A percentile compares a stretch with the other conserved stretches of the same genome.
Conservation (phyloP, 441 rosid genomes). For the Manihot esculenta region DNA sequence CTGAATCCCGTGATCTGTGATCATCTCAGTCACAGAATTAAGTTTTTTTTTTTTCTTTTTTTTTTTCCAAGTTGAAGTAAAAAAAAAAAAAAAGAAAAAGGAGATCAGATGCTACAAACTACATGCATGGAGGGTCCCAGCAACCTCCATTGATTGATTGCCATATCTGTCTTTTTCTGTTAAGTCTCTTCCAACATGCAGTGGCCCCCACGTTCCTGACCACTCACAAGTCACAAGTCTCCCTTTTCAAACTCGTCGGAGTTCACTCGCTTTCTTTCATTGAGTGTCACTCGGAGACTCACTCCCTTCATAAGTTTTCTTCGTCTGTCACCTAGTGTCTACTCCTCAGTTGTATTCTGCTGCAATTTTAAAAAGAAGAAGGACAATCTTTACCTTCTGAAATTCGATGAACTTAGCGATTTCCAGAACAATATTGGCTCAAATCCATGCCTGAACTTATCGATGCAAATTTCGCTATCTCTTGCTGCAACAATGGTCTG, state of each 20-base stretch:
- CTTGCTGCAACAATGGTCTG: constrained; percentile 39
- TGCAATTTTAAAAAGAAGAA: too few species aligned
- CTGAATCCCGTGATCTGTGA: not conserved
- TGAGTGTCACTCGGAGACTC: constrained; percentile 13
- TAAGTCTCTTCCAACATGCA: constrained; percentile 26
- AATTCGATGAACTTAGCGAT: not conserved
- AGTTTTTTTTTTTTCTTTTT: not conserved
- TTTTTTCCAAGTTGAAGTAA: too few species aligned
- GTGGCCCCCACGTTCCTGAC: constrained; percentile 19
- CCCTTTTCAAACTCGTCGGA: not conserved
- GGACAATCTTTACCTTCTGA: not conserved
- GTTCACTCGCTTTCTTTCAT: constrained; percentile 18
- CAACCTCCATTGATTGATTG: constrained; percentile 16
- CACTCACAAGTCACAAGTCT: constrained; percentile 8
- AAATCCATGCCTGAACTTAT: constrained; percentile 31
- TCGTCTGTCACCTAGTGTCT: constrained; percentile 20
- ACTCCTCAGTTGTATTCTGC: too few species aligned
- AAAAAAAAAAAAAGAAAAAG: not conserved
- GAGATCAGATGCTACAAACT: constrained; percentile 11
- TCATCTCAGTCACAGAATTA: not conserved
- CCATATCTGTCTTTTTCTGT: constrained; percentile 34
- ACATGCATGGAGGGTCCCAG: constrained; percentile 36
- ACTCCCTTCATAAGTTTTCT: not conserved
- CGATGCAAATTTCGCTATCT: constrained; percentile 40
- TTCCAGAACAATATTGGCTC: constrained; percentile 25